Evolutionary conservation across 345 rosid genomes (phyloP).

Genomic region (Angophora floribunda): DNA sequence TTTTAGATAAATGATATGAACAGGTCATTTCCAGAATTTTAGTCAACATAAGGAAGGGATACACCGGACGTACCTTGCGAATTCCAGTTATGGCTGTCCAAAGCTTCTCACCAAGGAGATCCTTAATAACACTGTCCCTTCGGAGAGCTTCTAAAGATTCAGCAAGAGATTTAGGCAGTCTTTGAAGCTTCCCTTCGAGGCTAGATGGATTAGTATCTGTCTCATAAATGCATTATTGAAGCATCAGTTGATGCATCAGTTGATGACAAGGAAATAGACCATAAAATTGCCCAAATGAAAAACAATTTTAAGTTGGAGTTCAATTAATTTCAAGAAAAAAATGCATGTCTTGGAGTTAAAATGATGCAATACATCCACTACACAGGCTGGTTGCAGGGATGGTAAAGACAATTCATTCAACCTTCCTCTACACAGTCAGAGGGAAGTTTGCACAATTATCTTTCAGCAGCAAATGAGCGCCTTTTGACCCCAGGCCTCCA

Average conservation of each 20-base stretch:
- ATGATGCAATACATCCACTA: background rate
- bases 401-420: background rate
- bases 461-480: background rate
- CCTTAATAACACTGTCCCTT: slow-evolving; percentile 43
- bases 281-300: background rate
- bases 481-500: background rate
- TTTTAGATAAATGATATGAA: background rate
- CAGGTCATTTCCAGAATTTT: background rate
- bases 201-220: slow-evolving; percentile 61
- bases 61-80: slow-evolving; percentile 51
- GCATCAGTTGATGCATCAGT: background rate
- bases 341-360: background rate
- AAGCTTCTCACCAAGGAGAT: slow-evolving; percentile 66
- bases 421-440: background rate
- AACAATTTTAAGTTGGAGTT: background rate
- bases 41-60: background rate
- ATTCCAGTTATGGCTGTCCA: slow-evolving; percentile 63
- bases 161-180: slow-evolving; percentile 64
- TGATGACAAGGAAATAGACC: background rate
- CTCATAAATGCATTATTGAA: background rate
- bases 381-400: background rate
- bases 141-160: slow-evolving; percentile 67
- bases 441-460: background rate
- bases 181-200: slow-evolving; percentile 35
- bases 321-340: background rate